These are phyloP conservation scores for Psilocybe tampanensis DNA, from an alignment of 768 basidiomycete species.

Conservation along the genomic window DNA sequence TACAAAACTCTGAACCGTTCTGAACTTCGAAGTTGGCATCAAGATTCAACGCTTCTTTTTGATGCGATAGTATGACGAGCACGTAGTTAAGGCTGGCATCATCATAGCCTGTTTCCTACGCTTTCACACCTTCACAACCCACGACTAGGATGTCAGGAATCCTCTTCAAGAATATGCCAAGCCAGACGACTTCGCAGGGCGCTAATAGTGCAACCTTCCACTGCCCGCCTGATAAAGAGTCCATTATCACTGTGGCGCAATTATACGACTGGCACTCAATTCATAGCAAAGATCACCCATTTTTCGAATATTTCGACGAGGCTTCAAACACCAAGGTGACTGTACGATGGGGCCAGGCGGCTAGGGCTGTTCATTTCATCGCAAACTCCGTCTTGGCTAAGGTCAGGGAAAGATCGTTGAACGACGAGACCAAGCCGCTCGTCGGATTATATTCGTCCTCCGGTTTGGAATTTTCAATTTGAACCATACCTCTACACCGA, in stretches of 20 bases:
- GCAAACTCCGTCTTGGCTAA: neutral
- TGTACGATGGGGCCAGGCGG: neutral
- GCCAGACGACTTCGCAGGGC: neutral
- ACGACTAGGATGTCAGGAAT: neutral
- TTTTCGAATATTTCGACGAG: neutral
- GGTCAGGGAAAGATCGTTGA: neutral
- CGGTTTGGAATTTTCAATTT: neutral
- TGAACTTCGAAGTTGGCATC: too few relatives aligned
- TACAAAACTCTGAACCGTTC: too few relatives aligned
- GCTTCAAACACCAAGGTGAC: neutral
- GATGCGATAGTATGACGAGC: too few relatives aligned
- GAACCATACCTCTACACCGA: neutral
- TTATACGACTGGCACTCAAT: slow-evolving; percentile 1
- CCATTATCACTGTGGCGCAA: neutral
- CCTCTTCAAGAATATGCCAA: neutral
- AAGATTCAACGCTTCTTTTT: too few relatives aligned
- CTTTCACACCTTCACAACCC: neutral
- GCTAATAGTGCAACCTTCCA: neutral
- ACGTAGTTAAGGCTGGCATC: too few relatives aligned
- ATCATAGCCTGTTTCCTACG: too few relatives aligned
- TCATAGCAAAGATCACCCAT: slow-evolving; percentile 3
- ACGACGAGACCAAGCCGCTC: neutral
- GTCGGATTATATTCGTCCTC: slow-evolving; percentile 2
- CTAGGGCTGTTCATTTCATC: neutral
- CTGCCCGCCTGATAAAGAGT: neutral